Percentiles rank a stretch among this genome's conserved stretches.
Evolutionary conservation across 768 basidiomycete genomes (phyloP).

Genomic region (Boletus bicolor): DNA sequence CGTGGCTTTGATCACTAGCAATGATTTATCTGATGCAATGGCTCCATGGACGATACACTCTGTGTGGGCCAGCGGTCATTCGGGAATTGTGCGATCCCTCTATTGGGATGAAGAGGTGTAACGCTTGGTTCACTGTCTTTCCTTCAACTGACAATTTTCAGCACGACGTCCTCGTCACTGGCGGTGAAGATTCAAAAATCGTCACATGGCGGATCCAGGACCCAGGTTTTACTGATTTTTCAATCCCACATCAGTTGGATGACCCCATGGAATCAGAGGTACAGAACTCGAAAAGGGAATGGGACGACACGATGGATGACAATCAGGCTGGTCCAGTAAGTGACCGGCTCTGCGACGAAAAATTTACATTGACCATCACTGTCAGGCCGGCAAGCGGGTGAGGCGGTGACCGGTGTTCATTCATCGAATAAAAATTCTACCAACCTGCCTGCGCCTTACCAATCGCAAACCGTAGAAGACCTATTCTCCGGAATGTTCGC

Average conservation of each 20-base stretch:
- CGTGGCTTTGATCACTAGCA: constrained; percentile 49
- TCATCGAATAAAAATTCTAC: not conserved
- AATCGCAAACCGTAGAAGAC: not conserved
- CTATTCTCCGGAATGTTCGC: not conserved
- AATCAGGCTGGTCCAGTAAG: constrained; percentile 17
- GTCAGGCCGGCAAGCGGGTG: constrained; percentile 23
- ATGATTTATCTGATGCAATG: constrained; percentile 34
- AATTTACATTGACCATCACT: not conserved
- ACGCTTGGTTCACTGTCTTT: not conserved
- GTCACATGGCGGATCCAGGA: constrained; percentile 37
- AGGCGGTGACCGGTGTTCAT: constrained; percentile 4
- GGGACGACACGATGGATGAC: constrained; percentile 18
- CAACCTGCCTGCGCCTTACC: not conserved
- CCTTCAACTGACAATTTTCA: constrained; percentile 18
- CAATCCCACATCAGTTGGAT: constrained; percentile 1
- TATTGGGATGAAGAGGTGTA: constrained; percentile 54
- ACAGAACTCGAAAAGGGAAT: constrained; percentile 22
- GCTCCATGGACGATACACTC: constrained; percentile 50
- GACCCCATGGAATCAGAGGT: constrained; percentile 12
- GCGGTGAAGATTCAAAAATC: constrained; percentile 50
- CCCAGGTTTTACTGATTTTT: not conserved
- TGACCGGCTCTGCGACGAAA: not conserved
- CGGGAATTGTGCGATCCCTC: constrained; percentile 54
- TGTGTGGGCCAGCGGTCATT: constrained; percentile 54
- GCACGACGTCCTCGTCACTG: constrained; percentile 43